Conservation (phyloP, 371 early-diverging fungal genomes). For the Vairimorpha ceranae region DNA sequence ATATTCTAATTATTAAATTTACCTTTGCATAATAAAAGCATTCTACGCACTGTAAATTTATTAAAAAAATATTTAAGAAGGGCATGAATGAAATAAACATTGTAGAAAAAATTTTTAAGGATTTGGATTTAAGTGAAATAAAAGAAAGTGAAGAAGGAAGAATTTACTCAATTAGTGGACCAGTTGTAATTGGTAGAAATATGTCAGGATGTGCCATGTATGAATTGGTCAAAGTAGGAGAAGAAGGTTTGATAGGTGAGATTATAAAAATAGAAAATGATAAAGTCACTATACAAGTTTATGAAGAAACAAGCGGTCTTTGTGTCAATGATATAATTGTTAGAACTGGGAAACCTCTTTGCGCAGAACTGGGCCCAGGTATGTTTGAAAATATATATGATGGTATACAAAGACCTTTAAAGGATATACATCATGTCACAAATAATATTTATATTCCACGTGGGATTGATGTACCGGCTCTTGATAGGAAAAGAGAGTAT, state of each 20-base stretch:
- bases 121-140: slow-evolving; percentile 29
- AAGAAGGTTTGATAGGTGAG: slow-evolving; percentile 91
- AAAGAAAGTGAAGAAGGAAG: slow-evolving; percentile 77
- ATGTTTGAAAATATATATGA: slow-evolving; percentile 96
- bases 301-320: slow-evolving; percentile 98
- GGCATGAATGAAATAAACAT: slow-evolving; percentile 20
- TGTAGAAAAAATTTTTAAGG: slow-evolving; percentile 38
- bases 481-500: slow-evolving; percentile 81
- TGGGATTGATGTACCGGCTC: slow-evolving; percentile 87
- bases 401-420: slow-evolving; percentile 97
- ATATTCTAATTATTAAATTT: no score
- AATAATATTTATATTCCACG: slow-evolving; percentile 96
- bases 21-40: no score
- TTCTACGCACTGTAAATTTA: no score
- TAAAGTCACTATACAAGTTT: slow-evolving; percentile 97
- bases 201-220: slow-evolving; percentile 98
- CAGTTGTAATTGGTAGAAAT: slow-evolving; percentile 94
- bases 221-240: slow-evolving; percentile 98
- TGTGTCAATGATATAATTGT: slow-evolving; percentile 96
- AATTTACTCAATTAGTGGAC: slow-evolving; percentile 93
- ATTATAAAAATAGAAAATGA: slow-evolving; percentile 97
- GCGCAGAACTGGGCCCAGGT: slow-evolving; percentile 97
- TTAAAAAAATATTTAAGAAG: no score
- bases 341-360: slow-evolving; percentile 88
- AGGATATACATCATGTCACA: slow-evolving; percentile 81